Evolutionary conservation across 2,329 filamentous ascomycete genomes (phyloP), one percentile per base, ranked within the genome.

Genomic region (Aspergillus proliferans): DNA sequence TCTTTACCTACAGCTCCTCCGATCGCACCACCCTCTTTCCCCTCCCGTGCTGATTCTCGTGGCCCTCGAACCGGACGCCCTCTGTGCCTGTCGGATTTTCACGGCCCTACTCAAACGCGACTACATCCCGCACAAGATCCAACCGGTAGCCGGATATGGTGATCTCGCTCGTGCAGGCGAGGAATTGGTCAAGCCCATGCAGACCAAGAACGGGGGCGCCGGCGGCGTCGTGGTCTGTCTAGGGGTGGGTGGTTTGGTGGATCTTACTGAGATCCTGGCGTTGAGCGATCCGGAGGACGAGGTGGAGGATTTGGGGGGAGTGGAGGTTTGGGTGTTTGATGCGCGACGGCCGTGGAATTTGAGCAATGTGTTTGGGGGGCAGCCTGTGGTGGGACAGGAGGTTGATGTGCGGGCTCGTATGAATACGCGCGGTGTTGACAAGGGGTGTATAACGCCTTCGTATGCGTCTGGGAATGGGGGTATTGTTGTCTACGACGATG

Each of bases 121-220:
- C 76, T 97, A 95, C 66, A 95, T 98, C 59, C 88, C 87, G 12
- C 92, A 97, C 75, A 97, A 96, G 72, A 95, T 97, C 63, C 88
- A 96, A 63, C 93, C 93, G 1, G 86, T 98, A 47, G 83, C 88
- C 18, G 93, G 93, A 48, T 97, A 96, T 82, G 85, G 83, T 56
- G 93, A 97, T 67, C 81, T 98, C 43, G 80, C 88, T 63, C 84
- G 83, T 58, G 86, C 86, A 19, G 91, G 91, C 42, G 80, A 82
- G 62, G 84, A 91, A 57, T 77, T 94, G 41, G 86, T 96, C 38
- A 79, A 77, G 47, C 90, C 90, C 9, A 90, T 96, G 88, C 91
- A 89, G 77, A 84, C 87, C 63, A 83, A 83, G 26, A 80, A 86
- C 49, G 92, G 92, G 21, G 92, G 92, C 8, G 85, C 81, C 58